Percentiles rank a stretch among this genome's conserved stretches.
These are phyloP conservation scores for Aspergillus hancockii DNA, from an alignment of 495 filamentous ascomycete species.

Conservation along the genomic window DNA sequence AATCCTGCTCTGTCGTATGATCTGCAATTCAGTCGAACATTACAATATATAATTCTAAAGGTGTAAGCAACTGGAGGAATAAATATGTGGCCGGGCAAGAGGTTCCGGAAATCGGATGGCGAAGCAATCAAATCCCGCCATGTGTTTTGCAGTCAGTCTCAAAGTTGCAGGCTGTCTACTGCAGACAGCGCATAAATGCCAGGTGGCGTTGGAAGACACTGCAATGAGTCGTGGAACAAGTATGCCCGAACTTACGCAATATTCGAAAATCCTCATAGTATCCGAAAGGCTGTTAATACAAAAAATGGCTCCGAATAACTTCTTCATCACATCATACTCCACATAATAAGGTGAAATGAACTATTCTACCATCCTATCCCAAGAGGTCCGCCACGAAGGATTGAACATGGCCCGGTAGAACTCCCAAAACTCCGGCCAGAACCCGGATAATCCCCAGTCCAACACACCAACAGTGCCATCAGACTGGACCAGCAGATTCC, in stretches of 20 bases:
- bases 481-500: slow-evolving; percentile 32
- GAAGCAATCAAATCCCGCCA: not conserved
- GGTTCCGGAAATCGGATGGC: not conserved
- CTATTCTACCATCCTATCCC: slow-evolving; percentile 24
- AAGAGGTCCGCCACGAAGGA: slow-evolving; percentile 14
- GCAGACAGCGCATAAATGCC: not conserved
- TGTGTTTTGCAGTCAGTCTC: not conserved
- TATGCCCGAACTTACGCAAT: not conserved
- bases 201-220: not conserved
- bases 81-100: not conserved
- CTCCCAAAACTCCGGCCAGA: slow-evolving; percentile 27
- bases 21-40: not conserved
- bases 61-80: not conserved
- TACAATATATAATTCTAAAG: not conserved
- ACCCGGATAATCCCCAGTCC: slow-evolving; percentile 23
- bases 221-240: not conserved
- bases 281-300: slow-evolving; percentile 5
- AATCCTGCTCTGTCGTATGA: too few species aligned
- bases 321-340: slow-evolving; percentile 19
- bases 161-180: not conserved
- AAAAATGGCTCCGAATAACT: slow-evolving; percentile 11
- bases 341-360: slow-evolving; percentile 23
- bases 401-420: slow-evolving; percentile 19
- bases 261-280: not conserved
- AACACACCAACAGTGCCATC: slow-evolving; percentile 20